Evolutionary conservation across 768 basidiomycete genomes (phyloP), one percentile per base, ranked within the genome.

Genomic region (Amanita pseudoporphyria): DNA sequence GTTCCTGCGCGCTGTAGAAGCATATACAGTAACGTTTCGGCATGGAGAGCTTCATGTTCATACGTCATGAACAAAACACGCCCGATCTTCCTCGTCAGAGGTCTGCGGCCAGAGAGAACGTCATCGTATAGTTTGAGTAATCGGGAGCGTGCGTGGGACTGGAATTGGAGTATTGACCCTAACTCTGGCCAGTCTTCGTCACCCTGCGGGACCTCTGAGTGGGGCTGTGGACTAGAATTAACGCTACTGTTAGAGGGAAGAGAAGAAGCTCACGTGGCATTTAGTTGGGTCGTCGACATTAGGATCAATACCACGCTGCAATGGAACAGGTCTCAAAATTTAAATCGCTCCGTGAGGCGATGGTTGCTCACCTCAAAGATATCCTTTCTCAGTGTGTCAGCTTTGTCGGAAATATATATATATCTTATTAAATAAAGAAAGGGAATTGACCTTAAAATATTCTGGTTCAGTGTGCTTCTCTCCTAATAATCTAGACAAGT

Each of bases 21-120:
- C 91, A 97, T 97, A 65, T 97, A 98, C 3, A 98, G 71, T 21
- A 98, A 71, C 0, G 96, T 99, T 74, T 98, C 96, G 2, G 76
- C 72, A 60, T 98, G 95, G 63, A 89, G 70, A 4, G 78, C 87
- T 61, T 97, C 92, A 57, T 98, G 94, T 64, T 95, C 92, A 47
- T 77, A 80, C 0, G 87, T 86, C 84, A 97, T 92, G 68, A 84
- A 91, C 13, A 98, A 68, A 3, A 92, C 86, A 40, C 94, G 74
- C 3, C 76, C 88, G 6, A 84, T 64, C 60, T 76, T 82, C 44
- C 85, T 77, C 2, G 79, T 82, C 56, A 90, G 57, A 10, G 69
- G 47, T 51, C 69, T 66, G 56, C 69, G 75, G 46, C 78, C 71
- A 22, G 61, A 61, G 32, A 72, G 73, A 54, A 93, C 65, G 51